Evolutionary conservation across 192 early-diverging fungal species (phyloP), one percentile per base, ranked within the genome.

Genomic region (Pecoramyces ruminantium): DNA sequence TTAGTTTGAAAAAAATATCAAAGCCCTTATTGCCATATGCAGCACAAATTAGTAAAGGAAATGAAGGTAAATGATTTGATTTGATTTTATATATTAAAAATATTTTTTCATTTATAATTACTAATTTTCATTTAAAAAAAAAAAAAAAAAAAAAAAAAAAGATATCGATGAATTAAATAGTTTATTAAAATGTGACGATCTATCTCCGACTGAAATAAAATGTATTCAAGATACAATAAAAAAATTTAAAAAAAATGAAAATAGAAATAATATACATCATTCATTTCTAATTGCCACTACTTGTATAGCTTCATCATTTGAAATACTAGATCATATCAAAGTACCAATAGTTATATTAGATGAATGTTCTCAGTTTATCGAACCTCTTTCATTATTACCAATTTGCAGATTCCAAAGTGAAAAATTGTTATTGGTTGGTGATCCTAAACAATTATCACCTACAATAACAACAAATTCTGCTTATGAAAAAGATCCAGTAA

Each of bases 391-490:
- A 0, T 85, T 98, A 82, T 88, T 98, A 0, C 95, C 96, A 0
- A 82, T 97, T 78, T 83, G 86, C 21, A 85, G 89, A 28, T 92
- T 94, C 28, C 79, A 85, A 8, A 88, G 88, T 30, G 85, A 87
- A 28, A 84, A 90, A 21, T 80, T 93, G 15, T 86, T 98, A 29
- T 85, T 98, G 38, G 92, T 98, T 30, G 96, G 96, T 4, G 96
- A 98, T 83, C 96, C 96, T 16, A 80, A 88, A 21, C 96, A 97
- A 88, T 88, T 98, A 77, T 88, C 94, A 13, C 96, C 96, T n/a
- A 94, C 93, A 5, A 79, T 97, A 39, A 88, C 87, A 6, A 82
- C 79, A 0, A 79, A 30, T 40, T 80, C 86, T 1, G 86, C 82
- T 11, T 51, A 51, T 51, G 42, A 51, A 2, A 51, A 51, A 6